A percentile compares a stretch with the other conserved stretches of the same genome.
Evolutionary conservation across 2,329 filamentous ascomycete genomes (phyloP).

Genomic region (Biscogniauxia sp.): DNA sequence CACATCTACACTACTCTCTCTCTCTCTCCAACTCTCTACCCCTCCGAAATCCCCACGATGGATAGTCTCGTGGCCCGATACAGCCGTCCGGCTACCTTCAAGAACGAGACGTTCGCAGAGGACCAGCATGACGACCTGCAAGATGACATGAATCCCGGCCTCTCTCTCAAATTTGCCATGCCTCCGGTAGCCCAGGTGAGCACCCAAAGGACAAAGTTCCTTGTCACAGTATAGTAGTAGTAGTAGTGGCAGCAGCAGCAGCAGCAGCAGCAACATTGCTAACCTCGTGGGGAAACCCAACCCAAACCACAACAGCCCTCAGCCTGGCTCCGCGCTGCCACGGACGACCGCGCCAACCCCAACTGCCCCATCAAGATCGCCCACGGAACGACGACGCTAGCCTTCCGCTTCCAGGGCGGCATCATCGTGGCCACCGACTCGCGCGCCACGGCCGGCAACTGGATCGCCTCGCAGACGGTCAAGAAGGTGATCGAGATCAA

Average conservation of each 20-base stretch:
- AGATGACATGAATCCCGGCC: constrained; percentile 66
- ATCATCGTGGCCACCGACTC: constrained; percentile 99
- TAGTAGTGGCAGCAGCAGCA: not conserved
- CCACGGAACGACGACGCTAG: constrained; percentile 96
- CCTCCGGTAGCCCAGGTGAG: constrained; percentile 87
- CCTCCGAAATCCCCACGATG: constrained; percentile 53
- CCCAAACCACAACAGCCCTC: constrained; percentile 59
- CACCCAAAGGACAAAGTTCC: constrained; percentile 12
- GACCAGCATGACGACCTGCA: constrained; percentile 74
- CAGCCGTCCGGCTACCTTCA: constrained; percentile 71
- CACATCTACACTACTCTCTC: no score
- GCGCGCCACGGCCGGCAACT: constrained; percentile 93
- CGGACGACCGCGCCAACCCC: constrained; percentile 95
- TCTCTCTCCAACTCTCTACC: no score
- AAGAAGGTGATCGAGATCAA: constrained; percentile 99
- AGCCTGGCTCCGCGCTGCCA: constrained; percentile 93
- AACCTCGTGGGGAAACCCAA: not conserved
- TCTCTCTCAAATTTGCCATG: constrained; percentile 92
- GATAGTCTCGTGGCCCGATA: constrained; percentile 92
- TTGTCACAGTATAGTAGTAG: constrained; percentile 2
- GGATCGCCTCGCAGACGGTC: constrained; percentile 99
- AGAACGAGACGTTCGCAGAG: constrained; percentile 68
- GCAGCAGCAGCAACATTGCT: constrained; percentile 3
- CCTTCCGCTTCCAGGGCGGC: constrained; percentile 96
- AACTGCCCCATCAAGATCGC: constrained; percentile 99